phyloP scores from a whole-genome alignment of 768 basidiomycete species.

The Termitomyces sp. region DNA sequence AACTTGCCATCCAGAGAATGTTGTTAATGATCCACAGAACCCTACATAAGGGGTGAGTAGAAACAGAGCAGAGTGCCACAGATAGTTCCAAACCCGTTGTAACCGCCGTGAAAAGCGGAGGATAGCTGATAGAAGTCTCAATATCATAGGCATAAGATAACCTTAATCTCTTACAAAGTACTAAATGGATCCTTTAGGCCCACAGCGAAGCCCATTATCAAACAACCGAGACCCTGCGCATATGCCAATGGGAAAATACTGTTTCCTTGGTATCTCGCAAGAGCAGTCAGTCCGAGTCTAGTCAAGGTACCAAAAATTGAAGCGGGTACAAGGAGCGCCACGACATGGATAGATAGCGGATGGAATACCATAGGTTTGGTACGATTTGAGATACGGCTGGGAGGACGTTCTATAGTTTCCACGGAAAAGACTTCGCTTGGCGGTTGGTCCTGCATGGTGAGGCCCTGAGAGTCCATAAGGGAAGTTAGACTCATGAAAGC shows the following conservation, averaged over 20 bases:
- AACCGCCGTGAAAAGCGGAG: constrained; percentile 80
- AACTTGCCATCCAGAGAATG: constrained; percentile 93
- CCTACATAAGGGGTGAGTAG: constrained; percentile 35
- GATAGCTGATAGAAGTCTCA: constrained; percentile 52
- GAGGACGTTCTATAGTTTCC: constrained; percentile 31
- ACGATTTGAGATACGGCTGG: constrained; percentile 22
- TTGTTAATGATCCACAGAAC: constrained; percentile 94
- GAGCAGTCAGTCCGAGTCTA: constrained; percentile 69
- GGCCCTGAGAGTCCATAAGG: neutral
- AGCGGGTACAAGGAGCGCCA: constrained; percentile 71
- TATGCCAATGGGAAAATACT: constrained; percentile 82
- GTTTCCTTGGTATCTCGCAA: constrained; percentile 67
- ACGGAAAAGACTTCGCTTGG: constrained; percentile 16
- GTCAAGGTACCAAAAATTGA: constrained; percentile 85
- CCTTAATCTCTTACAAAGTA: constrained; percentile 51
- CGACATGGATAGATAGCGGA: constrained; percentile 57
- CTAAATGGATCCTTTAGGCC: constrained; percentile 68
- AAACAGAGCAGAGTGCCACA: neutral
- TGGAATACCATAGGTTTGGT: constrained; percentile 29
- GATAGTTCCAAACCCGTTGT: constrained; percentile 60
- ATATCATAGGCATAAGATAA: neutral
- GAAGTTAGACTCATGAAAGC: constrained; percentile 3
- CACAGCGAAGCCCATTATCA: constrained; percentile 83
- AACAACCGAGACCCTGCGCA: constrained; percentile 82
- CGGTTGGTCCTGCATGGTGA: constrained; percentile 4